Conservation (phyloP, 805 yeast species). For the Candida loeiensis region DNA sequence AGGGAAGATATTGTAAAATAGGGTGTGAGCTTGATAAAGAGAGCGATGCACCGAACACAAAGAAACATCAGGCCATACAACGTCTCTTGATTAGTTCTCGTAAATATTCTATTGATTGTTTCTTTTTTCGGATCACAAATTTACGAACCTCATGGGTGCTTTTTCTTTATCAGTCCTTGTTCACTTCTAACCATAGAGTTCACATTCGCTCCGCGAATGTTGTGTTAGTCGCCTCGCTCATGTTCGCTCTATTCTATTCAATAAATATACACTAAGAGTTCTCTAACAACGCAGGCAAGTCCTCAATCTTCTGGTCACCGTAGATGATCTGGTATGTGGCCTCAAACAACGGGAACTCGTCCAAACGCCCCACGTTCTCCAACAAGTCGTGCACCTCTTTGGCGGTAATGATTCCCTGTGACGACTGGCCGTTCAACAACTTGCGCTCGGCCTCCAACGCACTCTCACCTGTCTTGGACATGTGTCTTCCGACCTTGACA, state of each 20-base stretch:
- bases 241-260: background rate
- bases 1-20: too few relatives aligned
- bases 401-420: conserved; percentile 45
- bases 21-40: too few relatives aligned
- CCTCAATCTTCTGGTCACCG: conserved; percentile 38
- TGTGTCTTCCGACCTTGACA: conserved; percentile 44
- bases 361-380: conserved; percentile 28
- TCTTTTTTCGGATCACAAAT: too few relatives aligned
- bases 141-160: too few relatives aligned
- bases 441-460: conserved; percentile 43
- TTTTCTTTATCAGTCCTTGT: too few relatives aligned
- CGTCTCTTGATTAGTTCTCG: too few relatives aligned
- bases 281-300: conserved; percentile 41
- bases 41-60: too few relatives aligned
- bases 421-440: conserved; percentile 44
- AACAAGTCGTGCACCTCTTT: conserved; percentile 47
- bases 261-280: conserved; percentile 8
- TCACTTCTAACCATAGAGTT: too few relatives aligned
- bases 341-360: conserved; percentile 44
- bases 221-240: background rate
- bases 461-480: conserved; percentile 40
- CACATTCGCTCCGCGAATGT: background rate
- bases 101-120: too few relatives aligned
- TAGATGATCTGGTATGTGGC: conserved; percentile 43
- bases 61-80: too few relatives aligned